Base-by-base conservation (phyloP, 306 rosid species). In the Gastrolobium bilobum region DNA sequence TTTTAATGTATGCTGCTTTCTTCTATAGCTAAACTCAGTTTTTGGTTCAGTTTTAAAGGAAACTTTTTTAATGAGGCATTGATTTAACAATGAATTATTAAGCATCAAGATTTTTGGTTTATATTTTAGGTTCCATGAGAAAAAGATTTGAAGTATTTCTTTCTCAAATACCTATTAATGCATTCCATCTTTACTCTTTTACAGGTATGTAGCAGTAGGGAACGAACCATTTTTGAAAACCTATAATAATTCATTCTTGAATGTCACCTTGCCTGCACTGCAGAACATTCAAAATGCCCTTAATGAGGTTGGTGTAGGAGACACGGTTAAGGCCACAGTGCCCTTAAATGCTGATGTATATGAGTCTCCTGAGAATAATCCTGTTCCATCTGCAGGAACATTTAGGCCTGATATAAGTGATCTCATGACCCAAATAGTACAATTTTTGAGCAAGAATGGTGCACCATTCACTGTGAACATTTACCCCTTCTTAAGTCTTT, bases 261-360 rank as follows among this genome's bases (percentile, higher is more conserved):
- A 95, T 54, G n/a, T 82, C 46, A 95, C 98, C 52, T 60, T 95
- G n/a, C 99, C 99, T 33, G 99, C 99, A 30, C 89, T 95, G 42
- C 84, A 85, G 73, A 95, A 95, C 88, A 90, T 95, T 63, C 99
- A 95, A 77, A 92, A 88, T 53, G 98, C 99, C 68, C 94, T 95
- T 4, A 95, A 91, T 29, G 90, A 85, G 4, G 98, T 90, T 4
- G 92, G 90, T 10, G 42, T 84, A 20, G 99, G 97, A 11, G 97
- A 91, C 76, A 2, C 82, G 4, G 73, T 95, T 44, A 95, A 95
- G 82, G 99, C 98, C 29, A 92, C 99, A 0, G 94, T 95, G 64
- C 99, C 99, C 82, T 93, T 90, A 79, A 95, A 95, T 56, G 99
- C 99, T 2, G 99, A 95, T 71, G 92, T 95, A 20, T 95, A 95